Conservation (phyloP, 2,329 filamentous ascomycete species). For the Trichoderma polysporum region DNA sequence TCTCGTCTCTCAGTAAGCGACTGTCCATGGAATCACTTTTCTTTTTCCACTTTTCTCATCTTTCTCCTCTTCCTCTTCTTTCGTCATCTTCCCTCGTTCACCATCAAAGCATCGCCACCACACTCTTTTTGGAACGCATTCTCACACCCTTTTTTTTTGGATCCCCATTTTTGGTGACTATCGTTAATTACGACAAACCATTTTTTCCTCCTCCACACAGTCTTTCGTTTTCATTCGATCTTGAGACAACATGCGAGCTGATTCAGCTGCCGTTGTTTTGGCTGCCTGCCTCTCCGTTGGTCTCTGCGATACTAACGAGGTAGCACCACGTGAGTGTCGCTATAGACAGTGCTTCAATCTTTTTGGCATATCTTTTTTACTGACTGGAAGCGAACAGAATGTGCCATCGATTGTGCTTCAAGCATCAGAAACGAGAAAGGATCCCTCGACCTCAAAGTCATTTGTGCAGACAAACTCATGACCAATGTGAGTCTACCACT, state of each 20-base stretch:
- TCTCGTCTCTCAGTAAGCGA: background rate
- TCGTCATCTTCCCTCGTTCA: slow-evolving; percentile 25
- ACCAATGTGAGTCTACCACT: slow-evolving; percentile 1
- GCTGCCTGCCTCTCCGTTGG: slow-evolving; percentile 16
- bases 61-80: slow-evolving; percentile 20
- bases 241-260: slow-evolving; percentile 28
- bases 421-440: slow-evolving; percentile 24
- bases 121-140: slow-evolving; percentile 23
- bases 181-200: slow-evolving; percentile 34
- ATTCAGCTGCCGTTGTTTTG: slow-evolving; percentile 20
- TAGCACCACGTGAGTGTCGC: slow-evolving; percentile 8
- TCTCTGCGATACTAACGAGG: background rate
- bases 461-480: slow-evolving; percentile 25
- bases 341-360: too few species aligned
- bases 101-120: slow-evolving; percentile 24
- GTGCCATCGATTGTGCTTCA: slow-evolving; percentile 25
- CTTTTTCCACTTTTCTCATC: slow-evolving; percentile 23
- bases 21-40: background rate
- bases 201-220: slow-evolving; percentile 22
- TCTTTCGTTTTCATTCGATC: slow-evolving; percentile 8
- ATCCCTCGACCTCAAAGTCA: slow-evolving; percentile 21
- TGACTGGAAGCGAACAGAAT: slow-evolving; percentile 20
- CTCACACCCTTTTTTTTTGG: slow-evolving; percentile 28
- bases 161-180: slow-evolving; percentile 34
- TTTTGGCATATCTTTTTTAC: background rate